Evolutionary conservation across 306 rosid genomes (phyloP), one percentile per base, ranked within the genome.

Genomic region (Hippophae gyantsensis): DNA sequence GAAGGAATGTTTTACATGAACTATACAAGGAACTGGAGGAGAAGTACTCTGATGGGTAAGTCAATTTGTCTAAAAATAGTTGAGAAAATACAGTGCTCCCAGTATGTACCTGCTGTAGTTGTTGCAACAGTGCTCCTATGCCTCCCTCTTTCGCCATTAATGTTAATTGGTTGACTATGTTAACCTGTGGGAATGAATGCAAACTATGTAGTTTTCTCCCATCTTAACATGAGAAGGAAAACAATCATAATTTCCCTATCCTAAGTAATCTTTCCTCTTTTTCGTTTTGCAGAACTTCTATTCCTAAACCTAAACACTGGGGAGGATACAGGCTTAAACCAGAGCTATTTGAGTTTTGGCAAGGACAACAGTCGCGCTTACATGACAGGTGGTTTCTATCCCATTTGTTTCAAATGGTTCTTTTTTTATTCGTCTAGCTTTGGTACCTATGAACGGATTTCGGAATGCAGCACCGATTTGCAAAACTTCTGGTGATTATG

Each of bases 241-340:
- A 70, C 61, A 48, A 63, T 66, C 66, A 53, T 68, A 61, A 81
- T 43, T 14, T 12, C 25, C 65, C 43, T 44, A 61, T 49, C 23
- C 53, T 32, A 26, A 8, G 8, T 26, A 9, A 9, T 1, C n/a
- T 12, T 8, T 11, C n/a, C 13, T 27, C 51, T 44, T 47, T 47
- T 68, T 71, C 58, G 70, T 61, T 68, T 25, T 73, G 80, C 97
- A 86, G 97, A 68, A 84, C 85, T 75, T 48, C 79, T 78, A 86
- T 93, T 67, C 90, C 99, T 45, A 86, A 86, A 66, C 97, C 99
- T 48, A 71, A 73, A 71, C 67, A 80, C 70, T 93, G 99, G 99
- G 99, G 99, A 73, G 99, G 99, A 72, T 93, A 86, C 81, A 80
- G 86, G 59, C 93, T 93, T 65, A 84, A 74, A 44, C 99, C 99